Conservation (phyloP, 129 eudicot genomes). For the Heracleum sosnowskyi region DNA sequence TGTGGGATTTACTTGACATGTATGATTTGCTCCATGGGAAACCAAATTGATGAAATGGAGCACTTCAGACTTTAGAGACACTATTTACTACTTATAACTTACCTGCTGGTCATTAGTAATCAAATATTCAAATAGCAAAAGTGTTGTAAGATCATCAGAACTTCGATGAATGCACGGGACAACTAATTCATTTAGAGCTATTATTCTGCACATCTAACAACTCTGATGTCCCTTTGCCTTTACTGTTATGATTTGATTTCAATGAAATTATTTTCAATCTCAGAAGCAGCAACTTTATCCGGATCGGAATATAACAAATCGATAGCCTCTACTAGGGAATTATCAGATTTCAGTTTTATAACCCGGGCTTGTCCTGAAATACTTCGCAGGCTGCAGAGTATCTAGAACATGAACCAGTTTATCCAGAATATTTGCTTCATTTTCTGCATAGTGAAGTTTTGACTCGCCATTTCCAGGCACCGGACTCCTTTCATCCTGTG, state of each 20-base stretch:
- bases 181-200: conserved; percentile 41
- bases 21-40: too few relatives aligned
- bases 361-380: conserved; percentile 78
- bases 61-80: too few relatives aligned
- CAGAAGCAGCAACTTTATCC: conserved; percentile 53
- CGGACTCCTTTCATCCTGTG: conserved; percentile 48
- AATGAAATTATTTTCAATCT: conserved; percentile 71
- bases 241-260: conserved; percentile 48
- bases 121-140: conserved; percentile 54
- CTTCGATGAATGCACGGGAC: conserved; percentile 48
- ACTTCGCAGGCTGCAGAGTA: conserved; percentile 85
- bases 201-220: not conserved
- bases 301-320: conserved; percentile 49
- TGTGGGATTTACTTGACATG: too few relatives aligned
- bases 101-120: conserved; percentile 49
- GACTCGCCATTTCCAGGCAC: conserved; percentile 40
- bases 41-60: too few relatives aligned
- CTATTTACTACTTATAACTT: too few relatives aligned
- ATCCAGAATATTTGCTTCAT: conserved; percentile 50
- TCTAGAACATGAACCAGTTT: conserved; percentile 74
- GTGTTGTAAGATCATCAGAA: conserved; percentile 39
- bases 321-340: conserved; percentile 63
- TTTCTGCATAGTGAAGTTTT: conserved; percentile 37
- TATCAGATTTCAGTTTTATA: conserved; percentile 56
- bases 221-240: conserved; percentile 20